Percentiles rank a stretch among this genome's conserved stretches.
These are phyloP conservation scores for Annulohypoxylon maeteangense DNA, from an alignment of 495 filamentous ascomycete species.

Conservation along the genomic window DNA sequence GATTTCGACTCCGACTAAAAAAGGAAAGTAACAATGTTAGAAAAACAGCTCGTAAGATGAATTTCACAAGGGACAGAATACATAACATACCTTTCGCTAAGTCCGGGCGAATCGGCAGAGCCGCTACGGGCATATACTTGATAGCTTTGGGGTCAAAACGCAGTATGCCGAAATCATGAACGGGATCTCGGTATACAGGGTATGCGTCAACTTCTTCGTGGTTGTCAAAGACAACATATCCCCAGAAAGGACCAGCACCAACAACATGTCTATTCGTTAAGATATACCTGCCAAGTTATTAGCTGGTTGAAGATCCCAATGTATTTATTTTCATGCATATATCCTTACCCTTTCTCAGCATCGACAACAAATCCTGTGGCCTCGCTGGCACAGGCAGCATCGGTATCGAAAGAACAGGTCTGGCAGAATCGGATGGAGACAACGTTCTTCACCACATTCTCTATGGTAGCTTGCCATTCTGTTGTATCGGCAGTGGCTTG, in stretches of 20 bases:
- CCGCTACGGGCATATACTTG: slow-evolving; percentile 91
- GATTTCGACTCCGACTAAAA: slow-evolving; percentile 85
- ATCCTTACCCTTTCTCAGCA: slow-evolving; percentile 83
- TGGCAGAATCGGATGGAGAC: slow-evolving; percentile 99
- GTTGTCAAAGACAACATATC: slow-evolving; percentile 97
- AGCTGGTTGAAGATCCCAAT: slow-evolving; percentile 48
- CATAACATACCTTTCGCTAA: slow-evolving; percentile 66
- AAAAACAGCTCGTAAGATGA: neutral
- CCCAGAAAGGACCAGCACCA: slow-evolving; percentile 96
- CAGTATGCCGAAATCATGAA: slow-evolving; percentile 98
- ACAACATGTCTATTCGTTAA: slow-evolving; percentile 94
- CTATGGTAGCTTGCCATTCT: slow-evolving; percentile 97
- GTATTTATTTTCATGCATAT: neutral
- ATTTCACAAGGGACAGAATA: neutral
- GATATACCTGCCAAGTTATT: slow-evolving; percentile 66
- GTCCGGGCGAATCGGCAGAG: slow-evolving; percentile 86
- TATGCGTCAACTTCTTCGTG: slow-evolving; percentile 97
- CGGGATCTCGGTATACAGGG: slow-evolving; percentile 97
- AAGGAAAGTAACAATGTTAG: neutral
- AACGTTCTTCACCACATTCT: slow-evolving; percentile 89
- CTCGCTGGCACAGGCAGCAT: slow-evolving; percentile 90
- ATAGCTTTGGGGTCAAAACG: slow-evolving; percentile 95
- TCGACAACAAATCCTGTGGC: slow-evolving; percentile 98
- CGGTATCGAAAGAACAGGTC: slow-evolving; percentile 97
- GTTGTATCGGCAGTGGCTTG: slow-evolving; percentile 79